Evolutionary conservation across 2,329 filamentous ascomycete genomes (phyloP), one percentile per base, ranked within the genome.

Genomic region (Cladobotryum protrusum): DNA sequence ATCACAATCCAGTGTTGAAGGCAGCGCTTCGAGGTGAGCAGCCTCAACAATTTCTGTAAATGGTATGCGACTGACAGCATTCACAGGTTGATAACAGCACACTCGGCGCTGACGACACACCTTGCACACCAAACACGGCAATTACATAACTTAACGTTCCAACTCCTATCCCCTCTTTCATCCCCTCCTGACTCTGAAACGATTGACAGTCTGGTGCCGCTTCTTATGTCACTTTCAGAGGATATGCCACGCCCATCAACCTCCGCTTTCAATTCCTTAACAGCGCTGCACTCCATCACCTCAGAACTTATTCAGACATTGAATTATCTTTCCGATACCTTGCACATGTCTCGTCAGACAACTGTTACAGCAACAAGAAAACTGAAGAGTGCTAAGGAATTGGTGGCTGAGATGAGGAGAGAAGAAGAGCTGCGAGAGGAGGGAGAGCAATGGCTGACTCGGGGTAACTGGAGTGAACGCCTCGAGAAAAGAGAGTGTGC

Each of bases 311-410:
- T 92, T 8, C 81, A 89, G 60, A 88, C 89, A 6, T 79, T 99
- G 43, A 89, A 89, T 59, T 86, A 89, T 57, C 76, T 99, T 4
- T 89, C 88, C 6, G 93, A 99, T 65, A 91, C 89, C 3, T 76
- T 99, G 33, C 92, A 97, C 68, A 96, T 97, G 85, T 90, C 87
- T 32, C 84, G 89, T 12, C 92, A 97, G 68, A 87, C 88, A 1
- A 93, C 89, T 0, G 86, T 83, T 3, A 86, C 86, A 9, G 93
- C 92, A 2, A 84, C 86, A 2, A 77, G 93, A 49, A 81, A 89
- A 41, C 72, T 99, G 46, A 85, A 86, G 58, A 87, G 83, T 34
- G 90, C 89, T 6, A 87, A 86, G 59, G 91, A 95, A 64, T 81
- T 95, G 53, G 85, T 97, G 1, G 81, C 84, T 2, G 92, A 96